phyloP scores from a whole-genome alignment of 179 eudicot genomes.

The Beta lomatogona region DNA sequence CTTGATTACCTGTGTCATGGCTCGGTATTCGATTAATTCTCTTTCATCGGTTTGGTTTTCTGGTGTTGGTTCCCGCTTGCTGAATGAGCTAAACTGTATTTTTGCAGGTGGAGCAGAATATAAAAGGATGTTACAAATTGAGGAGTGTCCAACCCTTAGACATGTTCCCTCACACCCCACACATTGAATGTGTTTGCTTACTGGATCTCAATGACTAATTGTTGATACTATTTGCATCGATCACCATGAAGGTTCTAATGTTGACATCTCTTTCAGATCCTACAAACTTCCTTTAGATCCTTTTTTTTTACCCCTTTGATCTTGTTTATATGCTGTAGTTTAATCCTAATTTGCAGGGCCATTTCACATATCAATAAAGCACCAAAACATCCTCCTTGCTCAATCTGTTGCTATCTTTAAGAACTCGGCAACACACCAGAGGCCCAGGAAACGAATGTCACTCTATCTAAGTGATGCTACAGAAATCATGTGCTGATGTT shows the following conservation, averaged over 20 bases:
- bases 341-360: background rate
- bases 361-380: background rate
- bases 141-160: constrained; percentile 81
- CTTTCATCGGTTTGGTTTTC: background rate
- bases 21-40: constrained; percentile 45
- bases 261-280: background rate
- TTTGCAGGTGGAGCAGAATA: constrained; percentile 66
- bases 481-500: background rate
- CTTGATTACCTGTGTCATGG: constrained; percentile 96
- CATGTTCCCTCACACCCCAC: constrained; percentile 99
- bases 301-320: constrained; percentile 5
- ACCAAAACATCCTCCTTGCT: background rate
- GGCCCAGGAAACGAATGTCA: background rate
- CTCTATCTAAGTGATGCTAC: background rate
- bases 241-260: constrained; percentile 5
- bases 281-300: background rate
- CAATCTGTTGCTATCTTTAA: background rate
- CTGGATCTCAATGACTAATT: constrained; percentile 53
- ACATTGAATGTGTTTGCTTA: constrained; percentile 92
- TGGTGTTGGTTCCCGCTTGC: background rate
- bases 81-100: background rate
- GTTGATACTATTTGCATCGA: constrained; percentile 5
- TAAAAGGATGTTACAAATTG: constrained; percentile 72
- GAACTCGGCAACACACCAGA: background rate
- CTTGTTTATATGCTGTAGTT: background rate